phyloP scores from a whole-genome alignment of 441 rosid species.

The Mallotus japonicus region DNA sequence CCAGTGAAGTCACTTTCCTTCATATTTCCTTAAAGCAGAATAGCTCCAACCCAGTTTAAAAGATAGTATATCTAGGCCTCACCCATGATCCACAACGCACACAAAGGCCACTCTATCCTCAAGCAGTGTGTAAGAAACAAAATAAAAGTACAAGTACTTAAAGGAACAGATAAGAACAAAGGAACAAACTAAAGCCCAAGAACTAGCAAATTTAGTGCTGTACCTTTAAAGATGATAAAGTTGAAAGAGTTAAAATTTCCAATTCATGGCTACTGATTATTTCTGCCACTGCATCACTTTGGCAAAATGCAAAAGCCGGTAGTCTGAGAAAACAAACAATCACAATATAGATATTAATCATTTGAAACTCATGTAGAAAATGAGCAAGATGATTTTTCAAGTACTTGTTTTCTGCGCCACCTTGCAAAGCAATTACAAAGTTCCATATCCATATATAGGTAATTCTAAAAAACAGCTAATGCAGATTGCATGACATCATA shows the following conservation, averaged over 20 bases:
- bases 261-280: conserved; percentile 50
- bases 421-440: neutral
- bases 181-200: neutral
- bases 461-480: no score
- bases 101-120: no score
- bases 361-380: neutral
- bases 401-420: neutral
- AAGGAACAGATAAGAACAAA: neutral
- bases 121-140: neutral
- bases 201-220: neutral
- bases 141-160: neutral
- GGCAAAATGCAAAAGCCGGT: conserved; percentile 78
- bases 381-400: neutral
- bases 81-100: no score
- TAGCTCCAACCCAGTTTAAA: no score
- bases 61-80: no score
- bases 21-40: no score
- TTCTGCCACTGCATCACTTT: conserved; percentile 46
- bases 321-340: conserved; percentile 40
- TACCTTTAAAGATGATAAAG: conserved; percentile 68
- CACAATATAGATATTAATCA: neutral
- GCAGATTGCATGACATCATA: neutral
- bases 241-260: conserved; percentile 71
- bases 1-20: no score
- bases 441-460: neutral